phyloP scores from a whole-genome alignment of 345 rosid genomes.

The Citrus reticulata region DNA sequence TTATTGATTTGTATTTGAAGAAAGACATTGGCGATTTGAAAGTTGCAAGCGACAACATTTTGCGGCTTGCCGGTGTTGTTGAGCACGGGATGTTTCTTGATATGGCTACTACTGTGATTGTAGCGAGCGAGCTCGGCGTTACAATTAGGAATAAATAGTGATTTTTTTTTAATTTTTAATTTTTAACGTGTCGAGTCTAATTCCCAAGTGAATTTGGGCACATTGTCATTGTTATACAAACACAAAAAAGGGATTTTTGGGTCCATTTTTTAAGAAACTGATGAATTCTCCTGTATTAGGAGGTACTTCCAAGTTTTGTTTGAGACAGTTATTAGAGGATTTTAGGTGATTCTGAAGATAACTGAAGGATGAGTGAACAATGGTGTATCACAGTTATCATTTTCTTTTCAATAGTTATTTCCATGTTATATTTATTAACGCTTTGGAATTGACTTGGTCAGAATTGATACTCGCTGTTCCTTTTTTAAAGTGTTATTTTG shows the following conservation, averaged over 20 bases:
- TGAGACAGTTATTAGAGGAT: not conserved
- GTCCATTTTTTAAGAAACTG: not conserved
- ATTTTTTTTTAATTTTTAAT: not conserved
- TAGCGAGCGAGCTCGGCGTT: constrained; percentile 84
- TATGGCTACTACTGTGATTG: constrained; percentile 90
- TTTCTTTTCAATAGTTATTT: constrained; percentile 3
- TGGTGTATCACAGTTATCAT: not conserved
- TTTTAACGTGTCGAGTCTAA: not conserved
- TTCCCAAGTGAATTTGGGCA: constrained; percentile 5
- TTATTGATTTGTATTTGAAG: constrained; percentile 70
- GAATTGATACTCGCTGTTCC: not conserved
- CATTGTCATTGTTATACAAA: not conserved
- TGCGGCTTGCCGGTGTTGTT: constrained; percentile 81
- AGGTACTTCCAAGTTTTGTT: not conserved
- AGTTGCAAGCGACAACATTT: constrained; percentile 62
- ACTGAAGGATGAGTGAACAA: constrained; percentile 4
- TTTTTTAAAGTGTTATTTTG: not conserved
- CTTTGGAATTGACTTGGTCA: constrained; percentile 2
- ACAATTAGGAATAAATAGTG: constrained; percentile 48
- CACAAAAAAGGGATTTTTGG: not conserved
- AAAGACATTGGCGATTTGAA: constrained; percentile 76
- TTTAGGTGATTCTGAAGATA: not conserved
- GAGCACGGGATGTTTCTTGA: constrained; percentile 95
- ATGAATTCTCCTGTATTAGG: not conserved
- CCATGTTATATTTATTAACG: constrained; percentile 1